Evolutionary conservation across 192 early-diverging fungal species (phyloP), one percentile per base, ranked within the genome.

Genomic region (Dissophora globulifera): DNA sequence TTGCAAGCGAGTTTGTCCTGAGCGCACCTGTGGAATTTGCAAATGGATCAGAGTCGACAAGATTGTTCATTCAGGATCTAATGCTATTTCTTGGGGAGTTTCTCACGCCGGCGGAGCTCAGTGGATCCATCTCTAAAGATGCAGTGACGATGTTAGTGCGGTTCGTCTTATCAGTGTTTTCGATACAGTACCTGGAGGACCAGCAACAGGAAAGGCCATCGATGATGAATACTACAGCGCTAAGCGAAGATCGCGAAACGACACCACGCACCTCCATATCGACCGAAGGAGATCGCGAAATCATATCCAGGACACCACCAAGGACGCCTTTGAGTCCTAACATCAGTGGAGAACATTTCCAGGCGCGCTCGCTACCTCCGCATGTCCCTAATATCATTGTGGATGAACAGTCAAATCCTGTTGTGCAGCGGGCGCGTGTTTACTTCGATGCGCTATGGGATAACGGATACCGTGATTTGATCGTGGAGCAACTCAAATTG

Each of bases 261-360:
- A 56, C 23, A 1, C 54, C 69, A 32, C 55, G 62, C 19, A 57
- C 22, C 17, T 75, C 70, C 19, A 27, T 41, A 15, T 75, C 70
- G 0, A 53, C 62, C 0, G 62, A 75, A 1, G 4, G 16, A 3
- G 62, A 66, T 0, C 54, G 31, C 19, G 70, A 75, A 7, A 23
- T 22, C 26, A 12, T 59, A 2, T 47, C 62, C 26, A 54, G 70
- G 20, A 75, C 70, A 3, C 70, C 70, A 19, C 70, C 70, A 32
- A 55, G 62, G 29, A 58, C 70, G 8, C 70, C 70, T 3, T 27
- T 64, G 3, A 75, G 70, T 25, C 70, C 70, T 10, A 66, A 65
- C 13, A 57, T 66, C 9, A 75, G 70, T 17, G 70, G 70, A 30
- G 70, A 75, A 43, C 41, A 53, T 32, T 75, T 75, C 27, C 70